phyloP scores from a whole-genome alignment of 768 basidiomycete species.

The Hericium rajendrae region DNA sequence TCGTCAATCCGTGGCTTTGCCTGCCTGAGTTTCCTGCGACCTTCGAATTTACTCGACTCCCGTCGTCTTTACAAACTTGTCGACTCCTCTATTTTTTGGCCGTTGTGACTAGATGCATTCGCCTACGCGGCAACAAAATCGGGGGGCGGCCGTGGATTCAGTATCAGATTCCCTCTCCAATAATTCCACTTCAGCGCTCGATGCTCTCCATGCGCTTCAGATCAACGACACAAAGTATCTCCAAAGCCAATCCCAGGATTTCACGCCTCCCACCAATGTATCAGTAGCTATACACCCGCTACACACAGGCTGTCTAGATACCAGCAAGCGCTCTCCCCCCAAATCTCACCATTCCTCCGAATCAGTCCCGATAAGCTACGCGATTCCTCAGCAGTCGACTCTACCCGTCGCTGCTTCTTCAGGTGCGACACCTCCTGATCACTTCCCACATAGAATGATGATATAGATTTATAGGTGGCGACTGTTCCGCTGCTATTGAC shows the following conservation, averaged over 20 bases:
- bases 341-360: not conserved
- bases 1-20: too few species aligned
- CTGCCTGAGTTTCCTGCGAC: too few species aligned
- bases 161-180: conserved; percentile 15
- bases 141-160: not conserved
- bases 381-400: not conserved
- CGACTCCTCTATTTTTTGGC: too few species aligned
- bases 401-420: not conserved
- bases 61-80: too few species aligned
- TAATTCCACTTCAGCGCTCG: conserved; percentile 37
- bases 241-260: conserved; percentile 15
- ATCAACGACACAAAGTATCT: conserved; percentile 46
- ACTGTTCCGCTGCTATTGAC: not conserved
- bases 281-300: not conserved
- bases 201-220: conserved; percentile 45
- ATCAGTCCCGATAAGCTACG: not conserved
- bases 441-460: not conserved
- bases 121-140: too few species aligned
- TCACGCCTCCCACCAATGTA: not conserved
- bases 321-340: not conserved
- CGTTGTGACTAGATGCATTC: too few species aligned
- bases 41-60: too few species aligned
- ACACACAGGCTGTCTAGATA: not conserved
- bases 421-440: not conserved
- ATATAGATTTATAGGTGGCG: not conserved